Percentiles rank a stretch among this genome's conserved stretches.
Conservation (phyloP, 768 basidiomycete species). For the Thelephora ganbajun region DNA sequence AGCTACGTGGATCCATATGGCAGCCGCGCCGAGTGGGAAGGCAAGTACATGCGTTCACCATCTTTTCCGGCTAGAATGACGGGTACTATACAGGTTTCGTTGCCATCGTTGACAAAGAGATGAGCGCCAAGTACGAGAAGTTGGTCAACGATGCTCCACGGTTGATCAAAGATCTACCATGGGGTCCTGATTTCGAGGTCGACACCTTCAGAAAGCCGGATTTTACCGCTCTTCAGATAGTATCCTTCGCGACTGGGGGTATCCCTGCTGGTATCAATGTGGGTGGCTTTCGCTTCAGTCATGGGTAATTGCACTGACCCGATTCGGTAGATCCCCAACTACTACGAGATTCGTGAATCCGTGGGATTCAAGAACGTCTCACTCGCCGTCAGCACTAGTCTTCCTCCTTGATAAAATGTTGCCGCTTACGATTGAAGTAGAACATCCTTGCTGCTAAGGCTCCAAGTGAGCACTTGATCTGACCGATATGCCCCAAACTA, state of each 20-base stretch:
- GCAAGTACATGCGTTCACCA: conserved; percentile 18
- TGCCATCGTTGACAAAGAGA: conserved; percentile 74
- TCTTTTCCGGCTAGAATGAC: background rate
- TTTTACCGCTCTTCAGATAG: conserved; percentile 74
- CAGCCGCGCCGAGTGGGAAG: conserved; percentile 90
- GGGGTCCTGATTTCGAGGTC: conserved; percentile 44
- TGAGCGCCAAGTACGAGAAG: conserved; percentile 69
- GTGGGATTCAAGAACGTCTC: conserved; percentile 86
- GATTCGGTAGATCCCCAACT: conserved; percentile 33
- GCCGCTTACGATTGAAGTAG: conserved; percentile 17
- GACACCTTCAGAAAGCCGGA: conserved; percentile 72
- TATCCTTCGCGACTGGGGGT: conserved; percentile 79
- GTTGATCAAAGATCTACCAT: conserved; percentile 70
- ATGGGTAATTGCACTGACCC: background rate
- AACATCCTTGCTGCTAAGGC: conserved; percentile 84
- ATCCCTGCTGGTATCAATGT: conserved; percentile 83
- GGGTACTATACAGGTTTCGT: conserved; percentile 49
- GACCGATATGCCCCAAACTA: background rate
- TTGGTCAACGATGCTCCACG: conserved; percentile 68
- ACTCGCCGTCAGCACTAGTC: conserved; percentile 38
- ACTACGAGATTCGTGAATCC: conserved; percentile 72
- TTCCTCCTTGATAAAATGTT: background rate
- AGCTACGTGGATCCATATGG: conserved; percentile 78
- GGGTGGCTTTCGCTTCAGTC: conserved; percentile 9
- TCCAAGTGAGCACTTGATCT: conserved; percentile 36